Evolutionary conservation across 2,329 filamentous ascomycete species (phyloP), one percentile per base, ranked within the genome.

Genomic region (Neoscytalidium dimidiatum): DNA sequence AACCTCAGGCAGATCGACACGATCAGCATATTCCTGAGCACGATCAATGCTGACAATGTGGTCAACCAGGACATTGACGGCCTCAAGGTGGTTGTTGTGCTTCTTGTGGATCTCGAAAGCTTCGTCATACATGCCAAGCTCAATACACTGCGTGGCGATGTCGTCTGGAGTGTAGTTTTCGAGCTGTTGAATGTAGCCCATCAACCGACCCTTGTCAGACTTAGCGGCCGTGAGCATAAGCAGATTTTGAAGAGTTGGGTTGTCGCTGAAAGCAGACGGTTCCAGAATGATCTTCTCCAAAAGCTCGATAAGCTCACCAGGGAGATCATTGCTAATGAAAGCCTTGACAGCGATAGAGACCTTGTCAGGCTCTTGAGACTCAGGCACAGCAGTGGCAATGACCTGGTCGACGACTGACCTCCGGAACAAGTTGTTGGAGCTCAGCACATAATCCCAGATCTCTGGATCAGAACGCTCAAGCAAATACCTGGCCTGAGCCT

Each of bases 211-310:
- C 83, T 97, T 97, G 79, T 99, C 96, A 13, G 95, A 94, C 83
- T 97, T 97, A 71, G 93, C 93, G 49, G 96, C 95, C 28, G 95
- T 99, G 73, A 98, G 90, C 84, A 99, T 92, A 67, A 99, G 87
- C 66, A 99, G 82, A 79, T 99, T 99, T 80, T 99, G 96, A 65
- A 99, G 84, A 77, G 92, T 97, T 74, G 92, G 88, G 79, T 99
- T 99, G 81, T 99, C 96, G 73, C 92, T 97, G 84, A 99, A 99
- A 4, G 92, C 92, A 4, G 94, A 96, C n/a, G 95, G 96, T 83
- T 99, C 95, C n/a, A 99, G 84, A 33, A 99, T 94, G 70, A 99
- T 99, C 88, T 98, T 99, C 84, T 99, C 96, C 19, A 99, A 86
- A 41, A 99, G 87, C 79, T 99, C 96, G 72, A 99, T 98, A 60